These are phyloP conservation scores for Aspergillus niger DNA, from an alignment of 2,329 filamentous ascomycete genomes.

Conservation along the genomic window DNA sequence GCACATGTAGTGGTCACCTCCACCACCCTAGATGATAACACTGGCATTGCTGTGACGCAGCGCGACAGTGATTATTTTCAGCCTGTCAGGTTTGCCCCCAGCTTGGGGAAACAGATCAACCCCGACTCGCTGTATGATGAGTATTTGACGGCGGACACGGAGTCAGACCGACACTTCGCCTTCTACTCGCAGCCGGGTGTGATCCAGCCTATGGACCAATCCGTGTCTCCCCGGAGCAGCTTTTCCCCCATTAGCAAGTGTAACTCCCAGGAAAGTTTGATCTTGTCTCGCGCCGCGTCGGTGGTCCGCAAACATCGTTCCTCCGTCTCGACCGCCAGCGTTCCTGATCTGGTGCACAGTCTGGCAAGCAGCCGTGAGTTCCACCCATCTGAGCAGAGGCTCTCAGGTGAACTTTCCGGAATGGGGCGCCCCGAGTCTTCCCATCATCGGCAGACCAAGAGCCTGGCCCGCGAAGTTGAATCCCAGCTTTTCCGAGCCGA, in stretches of 20 bases:
- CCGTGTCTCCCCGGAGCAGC: slow-evolving; percentile 50
- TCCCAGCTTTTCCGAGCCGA: slow-evolving; percentile 31
- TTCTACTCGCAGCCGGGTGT: slow-evolving; percentile 46
- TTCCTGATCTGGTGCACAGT: slow-evolving; percentile 49
- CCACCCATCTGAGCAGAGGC: slow-evolving; percentile 28
- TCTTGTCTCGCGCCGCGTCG: slow-evolving; percentile 53
- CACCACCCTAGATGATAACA: slow-evolving; percentile 31
- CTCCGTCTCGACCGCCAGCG: slow-evolving; percentile 48
- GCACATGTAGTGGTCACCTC: slow-evolving; percentile 33
- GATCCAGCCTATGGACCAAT: slow-evolving; percentile 43
- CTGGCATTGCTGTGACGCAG: slow-evolving; percentile 26
- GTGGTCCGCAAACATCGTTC: slow-evolving; percentile 51
- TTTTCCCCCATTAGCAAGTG: slow-evolving; percentile 57
- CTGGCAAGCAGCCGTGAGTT: slow-evolving; percentile 44
- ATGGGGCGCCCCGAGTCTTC: slow-evolving; percentile 27
- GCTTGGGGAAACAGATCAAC: slow-evolving; percentile 35
- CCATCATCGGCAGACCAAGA: slow-evolving; percentile 41
- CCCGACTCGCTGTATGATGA: slow-evolving; percentile 42
- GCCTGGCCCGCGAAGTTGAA: slow-evolving; percentile 38
- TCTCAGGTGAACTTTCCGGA: slow-evolving; percentile 22
- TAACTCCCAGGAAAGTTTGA: slow-evolving; percentile 59
- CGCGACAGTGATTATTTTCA: slow-evolving; percentile 34
- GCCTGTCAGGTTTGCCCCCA: slow-evolving; percentile 32
- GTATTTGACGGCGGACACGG: slow-evolving; percentile 47
- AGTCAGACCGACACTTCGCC: slow-evolving; percentile 51